These are phyloP conservation scores for Ophiobolus disseminans DNA, from an alignment of 2,329 filamentous ascomycete species.

Conservation along the genomic window DNA sequence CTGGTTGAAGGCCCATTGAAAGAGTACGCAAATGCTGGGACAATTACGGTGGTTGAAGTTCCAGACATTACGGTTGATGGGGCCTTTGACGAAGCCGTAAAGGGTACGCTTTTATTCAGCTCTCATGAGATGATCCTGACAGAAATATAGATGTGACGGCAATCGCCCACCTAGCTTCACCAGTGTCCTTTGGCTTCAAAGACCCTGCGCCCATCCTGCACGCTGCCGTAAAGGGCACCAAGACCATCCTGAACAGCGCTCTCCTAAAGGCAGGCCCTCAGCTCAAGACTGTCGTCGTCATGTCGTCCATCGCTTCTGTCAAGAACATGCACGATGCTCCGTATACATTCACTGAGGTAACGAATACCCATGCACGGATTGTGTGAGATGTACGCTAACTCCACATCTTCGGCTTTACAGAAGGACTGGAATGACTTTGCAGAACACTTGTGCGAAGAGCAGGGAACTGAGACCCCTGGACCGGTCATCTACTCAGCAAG, in stretches of 20 bases:
- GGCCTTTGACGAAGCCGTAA: conserved; percentile 36
- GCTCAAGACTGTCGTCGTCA: conserved; percentile 36
- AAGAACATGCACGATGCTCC: conserved; percentile 12
- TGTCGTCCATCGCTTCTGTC: conserved; percentile 30
- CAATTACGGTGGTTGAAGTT: conserved; percentile 31
- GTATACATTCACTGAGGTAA: conserved; percentile 29
- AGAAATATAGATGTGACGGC: conserved; percentile 18
- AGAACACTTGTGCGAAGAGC: conserved; percentile 29
- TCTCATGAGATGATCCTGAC: not conserved
- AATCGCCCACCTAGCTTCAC: conserved; percentile 32
- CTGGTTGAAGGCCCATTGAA: conserved; percentile 24
- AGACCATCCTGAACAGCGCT: conserved; percentile 26
- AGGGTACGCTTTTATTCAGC: conserved; percentile 23
- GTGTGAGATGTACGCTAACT: too few relatives aligned
- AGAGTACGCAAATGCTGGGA: conserved; percentile 24
- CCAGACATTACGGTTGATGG: conserved; percentile 36
- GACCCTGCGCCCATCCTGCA: conserved; percentile 29
- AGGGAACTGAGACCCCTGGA: conserved; percentile 33
- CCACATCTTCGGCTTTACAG: too few relatives aligned
- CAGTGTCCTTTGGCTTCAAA: conserved; percentile 25
- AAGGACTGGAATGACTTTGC: conserved; percentile 34
- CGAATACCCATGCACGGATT: too few relatives aligned
- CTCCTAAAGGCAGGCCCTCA: conserved; percentile 27
- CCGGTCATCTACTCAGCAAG: conserved; percentile 35
- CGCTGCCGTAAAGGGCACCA: conserved; percentile 30